Percentiles rank a stretch among this genome's conserved stretches.
Evolutionary conservation across 768 basidiomycete genomes (phyloP).

Genomic region (Podaxis sp.): DNA sequence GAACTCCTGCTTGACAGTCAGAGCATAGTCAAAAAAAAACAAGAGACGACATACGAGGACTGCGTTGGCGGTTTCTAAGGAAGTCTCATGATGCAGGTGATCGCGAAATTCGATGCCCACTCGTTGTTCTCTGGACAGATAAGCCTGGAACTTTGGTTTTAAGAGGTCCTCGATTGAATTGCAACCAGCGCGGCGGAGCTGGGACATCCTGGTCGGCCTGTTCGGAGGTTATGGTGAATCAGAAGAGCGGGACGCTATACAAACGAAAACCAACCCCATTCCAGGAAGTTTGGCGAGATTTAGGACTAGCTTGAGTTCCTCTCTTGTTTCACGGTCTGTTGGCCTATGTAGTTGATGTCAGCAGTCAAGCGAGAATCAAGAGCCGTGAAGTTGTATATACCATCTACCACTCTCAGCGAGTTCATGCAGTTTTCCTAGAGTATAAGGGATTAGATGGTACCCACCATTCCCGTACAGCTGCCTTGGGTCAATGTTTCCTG

Average conservation of each 20-base stretch:
- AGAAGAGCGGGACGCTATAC: not conserved
- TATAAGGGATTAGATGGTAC: not conserved
- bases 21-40: not conserved
- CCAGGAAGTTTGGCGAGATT: not conserved
- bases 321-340: not conserved
- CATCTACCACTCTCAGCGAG: not conserved
- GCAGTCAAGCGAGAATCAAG: not conserved
- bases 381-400: not conserved
- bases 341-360: not conserved
- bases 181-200: not conserved
- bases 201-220: not conserved
- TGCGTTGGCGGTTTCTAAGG: slow-evolving; percentile 38
- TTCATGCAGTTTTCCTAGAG: not conserved
- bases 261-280: not conserved
- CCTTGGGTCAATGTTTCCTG: no score
- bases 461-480: no score
- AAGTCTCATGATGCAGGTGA: not conserved
- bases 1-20: slow-evolving; percentile 36
- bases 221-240: not conserved
- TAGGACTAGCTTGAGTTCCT: not conserved
- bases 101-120: not conserved
- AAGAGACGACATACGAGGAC: slow-evolving; percentile 35
- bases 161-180: not conserved
- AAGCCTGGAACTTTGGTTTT: not conserved
- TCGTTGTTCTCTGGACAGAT: not conserved